These are phyloP conservation scores for Yarrowia sp. DNA, from an alignment of 805 yeast species.

Conservation along the genomic window DNA sequence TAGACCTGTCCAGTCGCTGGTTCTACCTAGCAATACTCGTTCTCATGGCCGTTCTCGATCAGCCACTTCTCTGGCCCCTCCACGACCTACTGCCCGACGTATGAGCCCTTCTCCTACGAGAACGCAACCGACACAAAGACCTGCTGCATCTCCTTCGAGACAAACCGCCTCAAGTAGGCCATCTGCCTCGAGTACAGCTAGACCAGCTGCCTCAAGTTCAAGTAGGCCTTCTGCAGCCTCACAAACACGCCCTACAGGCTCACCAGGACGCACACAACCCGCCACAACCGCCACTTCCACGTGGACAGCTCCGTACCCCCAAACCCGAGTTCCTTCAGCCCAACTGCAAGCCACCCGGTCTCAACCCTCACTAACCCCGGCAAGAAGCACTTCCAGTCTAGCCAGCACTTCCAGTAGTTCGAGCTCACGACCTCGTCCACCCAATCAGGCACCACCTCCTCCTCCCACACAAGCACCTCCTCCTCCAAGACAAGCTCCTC, in stretches of 20 bases:
- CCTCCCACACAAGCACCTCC: neutral
- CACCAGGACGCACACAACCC: too few relatives aligned
- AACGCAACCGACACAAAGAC: neutral
- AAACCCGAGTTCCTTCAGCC: too few relatives aligned
- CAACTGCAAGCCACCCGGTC: neutral
- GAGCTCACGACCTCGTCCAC: neutral
- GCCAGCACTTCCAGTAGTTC: neutral
- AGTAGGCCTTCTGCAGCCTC: neutral
- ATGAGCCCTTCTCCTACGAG: conserved; percentile 1
- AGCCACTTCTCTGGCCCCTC: neutral
- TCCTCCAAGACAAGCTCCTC: neutral
- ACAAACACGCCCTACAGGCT: neutral
- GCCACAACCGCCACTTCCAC: too few relatives aligned
- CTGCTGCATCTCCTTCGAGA: conserved; percentile 6
- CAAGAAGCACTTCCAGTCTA: neutral
- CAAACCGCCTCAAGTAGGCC: conserved; percentile 2
- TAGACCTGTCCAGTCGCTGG: conserved; percentile 4
- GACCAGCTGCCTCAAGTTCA: conserved; percentile 2
- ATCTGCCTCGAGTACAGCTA: neutral
- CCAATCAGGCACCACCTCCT: neutral
- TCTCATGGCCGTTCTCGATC: neutral
- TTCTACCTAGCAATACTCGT: neutral
- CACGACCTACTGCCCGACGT: neutral
- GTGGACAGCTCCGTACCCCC: too few relatives aligned
- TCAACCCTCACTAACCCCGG: conserved; percentile 4